Evolutionary conservation across 441 rosid genomes (phyloP).

Genomic region (Gossypium davidsonii): DNA sequence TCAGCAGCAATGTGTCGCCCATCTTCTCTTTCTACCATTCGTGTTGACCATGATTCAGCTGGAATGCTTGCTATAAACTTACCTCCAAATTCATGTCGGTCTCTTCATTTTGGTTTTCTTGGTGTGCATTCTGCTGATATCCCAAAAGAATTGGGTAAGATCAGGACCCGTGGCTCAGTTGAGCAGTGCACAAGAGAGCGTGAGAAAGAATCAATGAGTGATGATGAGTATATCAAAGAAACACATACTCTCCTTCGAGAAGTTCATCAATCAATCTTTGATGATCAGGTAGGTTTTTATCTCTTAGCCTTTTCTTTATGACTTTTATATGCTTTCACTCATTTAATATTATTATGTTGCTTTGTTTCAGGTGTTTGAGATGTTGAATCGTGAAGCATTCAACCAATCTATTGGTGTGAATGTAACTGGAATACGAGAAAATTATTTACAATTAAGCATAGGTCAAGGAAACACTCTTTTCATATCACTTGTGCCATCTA

Average conservation of each 20-base stretch:
- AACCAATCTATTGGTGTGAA: constrained; percentile 66
- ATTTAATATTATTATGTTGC: constrained; percentile 6
- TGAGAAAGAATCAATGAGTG: constrained; percentile 37
- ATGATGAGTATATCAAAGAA: constrained; percentile 58
- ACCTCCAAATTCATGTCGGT: constrained; percentile 62
- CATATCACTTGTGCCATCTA: constrained; percentile 55
- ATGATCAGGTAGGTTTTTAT: constrained; percentile 59
- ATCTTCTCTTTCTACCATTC: constrained; percentile 63
- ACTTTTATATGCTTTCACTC: constrained; percentile 3
- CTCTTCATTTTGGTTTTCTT: constrained; percentile 72
- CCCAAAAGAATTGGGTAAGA: constrained; percentile 31
- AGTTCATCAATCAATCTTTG: constrained; percentile 77
- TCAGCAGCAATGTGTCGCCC: constrained; percentile 46
- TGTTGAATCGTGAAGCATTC: constrained; percentile 76
- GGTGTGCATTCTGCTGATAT: constrained; percentile 36
- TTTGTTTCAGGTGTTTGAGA: constrained; percentile 68
- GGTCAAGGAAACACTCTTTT: constrained; percentile 66
- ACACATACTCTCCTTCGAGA: constrained; percentile 63
- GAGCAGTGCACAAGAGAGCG: constrained; percentile 31
- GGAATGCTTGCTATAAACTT: constrained; percentile 88
- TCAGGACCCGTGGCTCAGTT: constrained; percentile 16
- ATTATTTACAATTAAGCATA: constrained; percentile 62
- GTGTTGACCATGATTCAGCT: constrained; percentile 71
- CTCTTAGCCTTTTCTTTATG: constrained; percentile 8
- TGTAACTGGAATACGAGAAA: constrained; percentile 82